Base-by-base conservation (phyloP, 768 basidiomycete species). In the Infundibulicybe gibba region DNA sequence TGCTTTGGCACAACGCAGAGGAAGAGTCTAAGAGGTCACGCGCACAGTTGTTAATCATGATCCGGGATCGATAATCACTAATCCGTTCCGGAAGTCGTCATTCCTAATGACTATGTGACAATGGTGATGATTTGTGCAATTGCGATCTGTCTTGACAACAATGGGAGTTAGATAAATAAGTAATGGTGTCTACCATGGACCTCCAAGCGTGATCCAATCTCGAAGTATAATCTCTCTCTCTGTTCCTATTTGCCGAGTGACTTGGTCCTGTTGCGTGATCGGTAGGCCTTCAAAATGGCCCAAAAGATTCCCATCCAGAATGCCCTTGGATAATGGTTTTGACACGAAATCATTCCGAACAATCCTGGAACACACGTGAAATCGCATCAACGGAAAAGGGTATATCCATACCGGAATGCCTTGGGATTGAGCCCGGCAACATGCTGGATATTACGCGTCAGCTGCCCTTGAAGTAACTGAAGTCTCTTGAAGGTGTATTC, bases 381-480 rank as follows among this genome's bases (percentile, higher is more conserved):
- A n/a, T n/a, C n/a, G n/a, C n/a, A 16, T 8, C 31, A 34, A 48
- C 34, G 11, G 14, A 41, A 33, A 21, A 53, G 12, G n/a, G n/a
- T n/a, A n/a, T n/a, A n/a, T 25, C 65, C 82, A 39, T 38, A 94
- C 94, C 95, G 80, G 67, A 89, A 90, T 1, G 86, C 93, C 51
- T 81, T 87, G 2, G 97, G 97, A 60, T 99, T 98, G 35, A 98
- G 71, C 2, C 91, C 93, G 8, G 90, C 93, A 20, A 86, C 73
- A 59, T 98, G 95, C 55, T 95, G 93, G 14, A 97, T 82, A 56
- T 93, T 94, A 41, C 94, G 77, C 5, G 88, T 79, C 47, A 99
- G 70, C 56, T 94, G 93, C 0, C 93, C 90, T 57, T 97, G 92
- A 0, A 98, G 77, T 9, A 95, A 74, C 54, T 90, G 85, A 5